Evolutionary conservation across 108 stramenopile genomes (phyloP).

Genomic region (Nitzschia inconspicua): DNA sequence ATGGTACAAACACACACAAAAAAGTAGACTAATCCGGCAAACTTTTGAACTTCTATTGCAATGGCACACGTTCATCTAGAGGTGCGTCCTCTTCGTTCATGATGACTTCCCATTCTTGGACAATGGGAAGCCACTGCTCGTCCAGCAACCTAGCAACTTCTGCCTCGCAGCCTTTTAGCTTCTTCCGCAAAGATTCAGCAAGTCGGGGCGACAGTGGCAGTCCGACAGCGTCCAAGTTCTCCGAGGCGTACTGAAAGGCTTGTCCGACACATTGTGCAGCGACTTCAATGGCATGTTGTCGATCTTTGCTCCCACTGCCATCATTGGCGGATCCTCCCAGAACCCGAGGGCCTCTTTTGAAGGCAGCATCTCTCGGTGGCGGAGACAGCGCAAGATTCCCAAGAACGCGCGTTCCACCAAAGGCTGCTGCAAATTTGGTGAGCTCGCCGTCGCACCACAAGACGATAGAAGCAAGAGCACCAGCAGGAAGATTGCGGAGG

Average conservation of each 20-base stretch:
- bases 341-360: constrained; percentile 23
- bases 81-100: constrained; percentile 24
- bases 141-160: constrained; percentile 66
- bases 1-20: not conserved
- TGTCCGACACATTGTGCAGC: constrained; percentile 83
- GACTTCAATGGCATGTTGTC: constrained; percentile 64
- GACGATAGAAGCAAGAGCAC: constrained; percentile 72
- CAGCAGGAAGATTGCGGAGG: constrained; percentile 58
- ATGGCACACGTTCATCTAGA: constrained; percentile 27
- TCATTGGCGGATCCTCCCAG: constrained; percentile 14
- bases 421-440: constrained; percentile 73
- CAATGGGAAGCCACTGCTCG: constrained; percentile 55
- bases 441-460: constrained; percentile 86
- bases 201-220: constrained; percentile 76
- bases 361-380: constrained; percentile 29
- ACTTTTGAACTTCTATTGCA: not conserved
- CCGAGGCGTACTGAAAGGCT: constrained; percentile 79
- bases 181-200: constrained; percentile 67
- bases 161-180: constrained; percentile 82
- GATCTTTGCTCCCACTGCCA: constrained; percentile 25
- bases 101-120: constrained; percentile 55
- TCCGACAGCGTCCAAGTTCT: constrained; percentile 78
- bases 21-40: not conserved
- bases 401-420: constrained; percentile 75
- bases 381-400: constrained; percentile 75